Evolutionary conservation across 2,329 filamentous ascomycete genomes (phyloP).

Genomic region (Zymoseptoria pseudotritici): DNA sequence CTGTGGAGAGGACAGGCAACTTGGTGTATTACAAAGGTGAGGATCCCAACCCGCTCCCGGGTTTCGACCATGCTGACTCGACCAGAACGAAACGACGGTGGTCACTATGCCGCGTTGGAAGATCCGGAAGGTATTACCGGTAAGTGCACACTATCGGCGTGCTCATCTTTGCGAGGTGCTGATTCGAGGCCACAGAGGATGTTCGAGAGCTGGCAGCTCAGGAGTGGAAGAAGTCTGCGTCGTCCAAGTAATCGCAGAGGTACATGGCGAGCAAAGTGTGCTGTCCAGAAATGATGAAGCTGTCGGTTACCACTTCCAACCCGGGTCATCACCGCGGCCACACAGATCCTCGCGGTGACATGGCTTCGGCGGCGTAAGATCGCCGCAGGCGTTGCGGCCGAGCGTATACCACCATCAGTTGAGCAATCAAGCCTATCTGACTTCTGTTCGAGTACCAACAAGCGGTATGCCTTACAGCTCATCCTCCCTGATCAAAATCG

Average conservation of each 20-base stretch:
- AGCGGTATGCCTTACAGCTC: conserved; percentile 1
- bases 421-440: too few species aligned
- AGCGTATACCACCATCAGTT: background rate
- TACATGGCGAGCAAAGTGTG: too few species aligned
- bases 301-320: too few species aligned
- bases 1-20: conserved; percentile 31
- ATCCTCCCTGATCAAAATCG: conserved; percentile 3
- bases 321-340: too few species aligned
- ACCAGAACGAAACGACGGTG: conserved; percentile 18
- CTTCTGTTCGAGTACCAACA: too few species aligned
- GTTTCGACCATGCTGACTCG: background rate
- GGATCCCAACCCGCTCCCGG: background rate
- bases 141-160: background rate
- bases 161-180: background rate
- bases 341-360: too few species aligned
- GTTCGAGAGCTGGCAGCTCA: conserved; percentile 11
- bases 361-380: too few species aligned
- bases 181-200: conserved; percentile 3
- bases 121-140: conserved; percentile 22
- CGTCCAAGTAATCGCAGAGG: background rate
- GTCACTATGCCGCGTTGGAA: conserved; percentile 25
- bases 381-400: too few species aligned
- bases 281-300: too few species aligned
- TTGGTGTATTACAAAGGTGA: conserved; percentile 31
- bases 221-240: conserved; percentile 6